A percentile compares a stretch with the other conserved stretches of the same genome.
Evolutionary conservation across 106 monocot species (phyloP).

Genomic region (Gastrodia elata): DNA sequence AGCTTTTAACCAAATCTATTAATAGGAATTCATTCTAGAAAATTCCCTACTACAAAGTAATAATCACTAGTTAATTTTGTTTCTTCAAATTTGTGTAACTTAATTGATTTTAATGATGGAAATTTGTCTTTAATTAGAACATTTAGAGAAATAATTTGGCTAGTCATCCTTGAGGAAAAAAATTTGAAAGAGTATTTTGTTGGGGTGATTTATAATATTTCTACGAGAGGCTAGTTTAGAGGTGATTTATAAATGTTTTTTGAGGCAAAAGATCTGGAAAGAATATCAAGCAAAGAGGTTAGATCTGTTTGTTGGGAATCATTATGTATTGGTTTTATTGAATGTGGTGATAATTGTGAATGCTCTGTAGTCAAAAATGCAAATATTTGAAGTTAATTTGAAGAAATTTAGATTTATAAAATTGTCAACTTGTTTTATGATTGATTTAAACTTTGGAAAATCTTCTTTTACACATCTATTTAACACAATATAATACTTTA

Average conservation of each 20-base stretch:
- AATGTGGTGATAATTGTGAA: background rate
- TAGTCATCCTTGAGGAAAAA: too few relatives aligned
- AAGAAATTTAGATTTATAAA: background rate
- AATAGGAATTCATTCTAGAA: background rate
- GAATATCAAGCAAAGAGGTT: background rate
- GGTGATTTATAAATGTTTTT: background rate
- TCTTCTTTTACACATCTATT: background rate
- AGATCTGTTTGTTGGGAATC: background rate
- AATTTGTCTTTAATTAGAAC: background rate
- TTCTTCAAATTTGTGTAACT: background rate
- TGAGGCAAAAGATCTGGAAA: background rate
- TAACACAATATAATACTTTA: background rate
- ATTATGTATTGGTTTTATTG: background rate
- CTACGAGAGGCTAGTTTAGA: too few relatives aligned
- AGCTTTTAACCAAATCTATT: background rate
- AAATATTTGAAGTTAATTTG: background rate
- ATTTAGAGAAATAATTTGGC: background rate
- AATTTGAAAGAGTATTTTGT: too few relatives aligned
- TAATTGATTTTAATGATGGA: background rate
- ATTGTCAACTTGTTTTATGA: background rate
- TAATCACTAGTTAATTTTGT: background rate
- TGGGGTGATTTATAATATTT: too few relatives aligned
- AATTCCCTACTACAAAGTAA: background rate
- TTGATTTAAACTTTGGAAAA: background rate
- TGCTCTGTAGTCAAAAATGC: background rate